A percentile compares a stretch with the other conserved stretches of the same genome.
Conservation (phyloP, 192 early-diverging fungal genomes). For the Backusella sp. region DNA sequence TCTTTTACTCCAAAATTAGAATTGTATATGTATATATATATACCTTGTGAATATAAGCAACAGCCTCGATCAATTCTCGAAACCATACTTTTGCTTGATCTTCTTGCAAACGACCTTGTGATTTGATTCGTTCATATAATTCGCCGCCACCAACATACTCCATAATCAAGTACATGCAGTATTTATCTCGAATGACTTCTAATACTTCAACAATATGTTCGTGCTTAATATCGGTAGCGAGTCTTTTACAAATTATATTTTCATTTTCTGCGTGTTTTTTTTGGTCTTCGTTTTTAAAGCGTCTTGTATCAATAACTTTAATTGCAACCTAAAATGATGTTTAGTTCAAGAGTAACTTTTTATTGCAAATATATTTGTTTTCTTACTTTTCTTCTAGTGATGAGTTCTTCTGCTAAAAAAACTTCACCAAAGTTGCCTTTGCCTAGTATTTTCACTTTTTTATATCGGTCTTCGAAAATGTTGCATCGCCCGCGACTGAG, state of each 20-base stretch:
- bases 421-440: conserved; percentile 65
- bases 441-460: conserved; percentile 38
- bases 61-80: conserved; percentile 60
- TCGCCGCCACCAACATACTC: conserved; percentile 68
- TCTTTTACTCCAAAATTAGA: conserved; percentile 43
- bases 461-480: conserved; percentile 17
- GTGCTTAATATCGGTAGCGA: conserved; percentile 33
- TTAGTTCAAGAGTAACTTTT: not conserved
- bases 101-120: conserved; percentile 55
- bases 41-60: conserved; percentile 61
- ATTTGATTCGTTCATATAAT: conserved; percentile 62
- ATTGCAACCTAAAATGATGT: conserved; percentile 44
- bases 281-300: conserved; percentile 51
- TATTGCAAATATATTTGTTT: not conserved
- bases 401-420: conserved; percentile 48
- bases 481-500: not conserved
- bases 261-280: conserved; percentile 44
- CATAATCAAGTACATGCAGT: conserved; percentile 60
- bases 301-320: conserved; percentile 51
- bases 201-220: conserved; percentile 50
- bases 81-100: conserved; percentile 58
- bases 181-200: conserved; percentile 30
- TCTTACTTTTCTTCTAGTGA: conserved; percentile 43
- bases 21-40: conserved; percentile 13
- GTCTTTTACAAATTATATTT: conserved; percentile 38